Conservation (phyloP, 2,329 filamentous ascomycete species). For the Conoideocrella luteorostrata region DNA sequence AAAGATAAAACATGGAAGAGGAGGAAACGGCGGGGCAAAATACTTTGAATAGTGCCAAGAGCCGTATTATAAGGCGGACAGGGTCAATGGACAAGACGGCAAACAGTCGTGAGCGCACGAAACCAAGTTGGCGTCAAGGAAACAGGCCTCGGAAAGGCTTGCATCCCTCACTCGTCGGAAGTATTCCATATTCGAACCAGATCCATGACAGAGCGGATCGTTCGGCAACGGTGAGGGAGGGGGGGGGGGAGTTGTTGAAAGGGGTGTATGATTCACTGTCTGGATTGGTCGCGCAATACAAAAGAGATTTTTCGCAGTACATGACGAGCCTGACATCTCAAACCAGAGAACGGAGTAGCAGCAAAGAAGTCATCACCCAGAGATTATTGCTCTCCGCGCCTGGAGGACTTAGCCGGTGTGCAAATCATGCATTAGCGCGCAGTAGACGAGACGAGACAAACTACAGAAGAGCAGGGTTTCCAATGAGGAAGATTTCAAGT, state of each 20-base stretch:
- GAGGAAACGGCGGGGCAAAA: slow-evolving; percentile 25
- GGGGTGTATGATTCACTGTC: background rate
- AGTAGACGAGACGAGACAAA: slow-evolving; percentile 1
- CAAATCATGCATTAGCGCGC: background rate
- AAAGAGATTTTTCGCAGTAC: too few species aligned
- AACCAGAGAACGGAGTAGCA: too few species aligned
- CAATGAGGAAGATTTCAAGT: too few species aligned
- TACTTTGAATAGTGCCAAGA: slow-evolving; percentile 32
- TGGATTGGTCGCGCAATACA: too few species aligned
- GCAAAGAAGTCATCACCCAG: too few species aligned
- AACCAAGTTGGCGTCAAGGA: background rate
- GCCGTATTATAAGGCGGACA: slow-evolving; percentile 29
- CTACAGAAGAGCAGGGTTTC: background rate
- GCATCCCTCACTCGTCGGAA: background rate
- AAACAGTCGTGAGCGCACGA: slow-evolving; percentile 18
- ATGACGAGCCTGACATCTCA: too few species aligned
- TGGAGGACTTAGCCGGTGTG: background rate
- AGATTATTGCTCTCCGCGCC: background rate
- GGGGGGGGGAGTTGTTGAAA: too few species aligned
- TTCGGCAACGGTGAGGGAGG: background rate
- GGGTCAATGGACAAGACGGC: slow-evolving; percentile 24
- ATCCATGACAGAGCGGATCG: background rate
- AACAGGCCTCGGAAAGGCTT: background rate
- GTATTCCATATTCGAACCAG: background rate
- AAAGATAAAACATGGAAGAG: slow-evolving; percentile 40